phyloP scores from a whole-genome alignment of 1,139 yeast genomes.

The Suhomyces bokatorum region DNA sequence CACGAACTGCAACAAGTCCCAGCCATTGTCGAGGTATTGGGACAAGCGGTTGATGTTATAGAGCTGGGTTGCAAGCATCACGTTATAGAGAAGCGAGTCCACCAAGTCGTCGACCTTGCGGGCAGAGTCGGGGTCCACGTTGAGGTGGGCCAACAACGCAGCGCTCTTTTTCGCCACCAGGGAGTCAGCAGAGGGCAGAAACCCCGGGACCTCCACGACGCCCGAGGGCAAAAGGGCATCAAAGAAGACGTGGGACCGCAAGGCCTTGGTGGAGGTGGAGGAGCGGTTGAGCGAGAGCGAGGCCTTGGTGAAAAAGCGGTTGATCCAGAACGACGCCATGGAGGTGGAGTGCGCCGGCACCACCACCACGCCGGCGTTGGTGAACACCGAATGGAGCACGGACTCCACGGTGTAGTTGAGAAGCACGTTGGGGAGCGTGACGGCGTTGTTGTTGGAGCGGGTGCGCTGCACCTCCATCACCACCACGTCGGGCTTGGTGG shows the following conservation, averaged over 20 bases:
- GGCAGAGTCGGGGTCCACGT: constrained; percentile 11
- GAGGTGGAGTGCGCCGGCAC: constrained; percentile 38
- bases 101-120: constrained; percentile 43
- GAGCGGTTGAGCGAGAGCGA: constrained; percentile 11
- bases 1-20: constrained; percentile 12
- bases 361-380: constrained; percentile 16
- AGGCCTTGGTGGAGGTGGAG: constrained; percentile 18
- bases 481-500: constrained; percentile 22
- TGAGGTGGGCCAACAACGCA: constrained; percentile 13
- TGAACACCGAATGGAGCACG: constrained; percentile 28
- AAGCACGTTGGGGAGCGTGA: constrained; percentile 43
- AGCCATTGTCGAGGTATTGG: constrained; percentile 7
- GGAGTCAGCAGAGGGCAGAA: neutral
- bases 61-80: constrained; percentile 30
- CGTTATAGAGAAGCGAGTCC: constrained; percentile 39
- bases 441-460: constrained; percentile 31
- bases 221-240: constrained; percentile 5
- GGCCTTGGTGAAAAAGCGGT: constrained; percentile 31
- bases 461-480: constrained; percentile 45
- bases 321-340: constrained; percentile 42
- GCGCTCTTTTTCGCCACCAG: constrained; percentile 7
- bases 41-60: constrained; percentile 16
- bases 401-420: constrained; percentile 39
- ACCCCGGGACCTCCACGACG: constrained; percentile 5
- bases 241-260: constrained; percentile 24